A percentile compares a stretch with the other conserved stretches of the same genome.
Conservation (phyloP, 306 rosid species). For the Albizia julibrissin region DNA sequence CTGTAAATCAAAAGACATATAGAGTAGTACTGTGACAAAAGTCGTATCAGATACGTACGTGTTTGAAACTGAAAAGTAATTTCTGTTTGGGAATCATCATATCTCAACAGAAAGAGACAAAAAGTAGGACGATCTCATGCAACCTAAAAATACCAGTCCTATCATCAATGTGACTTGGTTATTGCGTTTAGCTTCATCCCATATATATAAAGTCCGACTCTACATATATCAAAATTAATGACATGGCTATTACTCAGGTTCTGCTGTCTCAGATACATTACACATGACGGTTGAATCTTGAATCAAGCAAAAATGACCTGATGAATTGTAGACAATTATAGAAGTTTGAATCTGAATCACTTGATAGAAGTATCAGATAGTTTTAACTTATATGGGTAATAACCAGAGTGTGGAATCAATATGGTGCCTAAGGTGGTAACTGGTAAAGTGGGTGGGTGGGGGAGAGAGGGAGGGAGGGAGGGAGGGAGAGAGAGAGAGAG, state of each 20-base stretch:
- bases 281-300: background rate
- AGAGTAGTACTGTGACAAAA: constrained; percentile 19
- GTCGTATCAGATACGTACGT: background rate
- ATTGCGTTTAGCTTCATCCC: background rate
- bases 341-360: background rate
- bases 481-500: background rate
- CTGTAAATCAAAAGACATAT: no score
- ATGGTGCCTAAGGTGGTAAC: background rate
- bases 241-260: background rate
- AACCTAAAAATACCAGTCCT: constrained; percentile 2
- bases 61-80: constrained; percentile 6
- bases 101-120: background rate
- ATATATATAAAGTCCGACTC: background rate
- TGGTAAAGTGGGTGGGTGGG: background rate
- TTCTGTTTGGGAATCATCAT: background rate
- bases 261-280: no score
- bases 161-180: background rate
- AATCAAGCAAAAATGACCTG: background rate
- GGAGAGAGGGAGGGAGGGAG: background rate
- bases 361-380: background rate
- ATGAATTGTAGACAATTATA: background rate
- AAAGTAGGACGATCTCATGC: constrained; percentile 21
- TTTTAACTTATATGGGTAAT: no score
- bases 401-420: background rate
- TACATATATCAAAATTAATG: no score